These are phyloP conservation scores for Parastagonospora nodorum DNA, from an alignment of 2,329 filamentous ascomycete genomes.

Conservation along the genomic window DNA sequence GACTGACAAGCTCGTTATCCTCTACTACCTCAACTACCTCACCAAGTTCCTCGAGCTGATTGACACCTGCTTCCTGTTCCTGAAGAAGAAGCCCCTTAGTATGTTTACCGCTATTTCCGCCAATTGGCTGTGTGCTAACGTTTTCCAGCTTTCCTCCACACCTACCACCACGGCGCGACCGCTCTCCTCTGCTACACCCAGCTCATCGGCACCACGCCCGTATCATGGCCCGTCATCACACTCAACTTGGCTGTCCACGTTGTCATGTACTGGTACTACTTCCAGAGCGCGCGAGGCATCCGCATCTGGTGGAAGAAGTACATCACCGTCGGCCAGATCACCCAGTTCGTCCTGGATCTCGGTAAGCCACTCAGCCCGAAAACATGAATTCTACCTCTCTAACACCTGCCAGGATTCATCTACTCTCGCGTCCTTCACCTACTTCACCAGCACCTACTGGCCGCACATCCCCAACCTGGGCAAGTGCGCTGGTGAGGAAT, in stretches of 20 bases:
- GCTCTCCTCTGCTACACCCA: slow-evolving; percentile 98
- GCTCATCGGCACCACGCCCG: slow-evolving; percentile 87
- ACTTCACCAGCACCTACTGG: slow-evolving; percentile 93
- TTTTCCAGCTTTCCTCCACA: slow-evolving; percentile 82
- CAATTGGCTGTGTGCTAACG: slow-evolving; percentile 22
- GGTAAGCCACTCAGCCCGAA: slow-evolving; percentile 60
- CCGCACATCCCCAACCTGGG: slow-evolving; percentile 81
- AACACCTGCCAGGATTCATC: slow-evolving; percentile 74
- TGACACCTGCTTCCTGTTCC: slow-evolving; percentile 94
- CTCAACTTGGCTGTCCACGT: slow-evolving; percentile 95
- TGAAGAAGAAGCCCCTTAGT: slow-evolving; percentile 99
- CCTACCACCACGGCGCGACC: slow-evolving; percentile 97
- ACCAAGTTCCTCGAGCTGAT: slow-evolving; percentile 97
- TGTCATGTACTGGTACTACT: slow-evolving; percentile 99
- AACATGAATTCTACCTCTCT: slow-evolving; percentile 1
- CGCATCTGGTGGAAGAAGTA: slow-evolving; percentile 99
- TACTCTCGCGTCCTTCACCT: slow-evolving; percentile 99
- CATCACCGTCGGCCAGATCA: slow-evolving; percentile 96
- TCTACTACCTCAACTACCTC: slow-evolving; percentile 98
- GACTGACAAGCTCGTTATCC: slow-evolving; percentile 88
- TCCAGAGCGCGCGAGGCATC: slow-evolving; percentile 94
- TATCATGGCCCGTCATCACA: slow-evolving; percentile 92
- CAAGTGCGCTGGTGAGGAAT: slow-evolving; percentile 93
- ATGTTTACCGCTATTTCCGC: slow-evolving; percentile 36
- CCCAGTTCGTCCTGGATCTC: slow-evolving; percentile 95